Percentiles rank a stretch among this genome's conserved stretches.
Evolutionary conservation across 495 filamentous ascomycete species (phyloP).

Genomic region (Letharia columbiana): DNA sequence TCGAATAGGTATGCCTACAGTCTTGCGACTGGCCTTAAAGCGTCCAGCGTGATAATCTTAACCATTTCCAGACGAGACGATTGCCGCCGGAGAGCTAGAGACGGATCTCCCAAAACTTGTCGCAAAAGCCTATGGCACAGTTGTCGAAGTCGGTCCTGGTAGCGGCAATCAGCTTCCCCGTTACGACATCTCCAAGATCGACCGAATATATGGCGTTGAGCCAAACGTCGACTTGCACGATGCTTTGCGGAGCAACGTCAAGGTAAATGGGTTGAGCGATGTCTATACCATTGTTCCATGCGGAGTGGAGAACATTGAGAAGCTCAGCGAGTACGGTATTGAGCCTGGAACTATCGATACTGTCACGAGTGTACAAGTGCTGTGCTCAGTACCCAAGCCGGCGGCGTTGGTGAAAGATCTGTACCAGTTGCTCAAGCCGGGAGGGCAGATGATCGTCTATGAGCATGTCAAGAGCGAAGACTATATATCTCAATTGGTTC

Average conservation of each 20-base stretch:
- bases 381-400: conserved; percentile 63
- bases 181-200: conserved; percentile 31
- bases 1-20: conserved; percentile 11
- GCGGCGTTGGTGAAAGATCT: conserved; percentile 47
- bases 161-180: conserved; percentile 40
- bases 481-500: conserved; percentile 12
- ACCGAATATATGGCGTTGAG: conserved; percentile 38
- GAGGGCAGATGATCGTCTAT: conserved; percentile 58
- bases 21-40: neutral
- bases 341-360: conserved; percentile 52
- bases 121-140: conserved; percentile 29
- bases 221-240: conserved; percentile 44
- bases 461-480: conserved; percentile 53
- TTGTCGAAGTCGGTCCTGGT: conserved; percentile 45
- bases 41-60: neutral
- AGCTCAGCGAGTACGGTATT: conserved; percentile 38
- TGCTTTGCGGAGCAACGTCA: conserved; percentile 39
- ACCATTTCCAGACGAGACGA: conserved; percentile 1
- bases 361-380: conserved; percentile 58
- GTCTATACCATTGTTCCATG: conserved; percentile 57
- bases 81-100: conserved; percentile 8
- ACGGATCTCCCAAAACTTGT: conserved; percentile 38
- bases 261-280: conserved; percentile 42
- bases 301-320: conserved; percentile 47
- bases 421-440: conserved; percentile 55